These are phyloP conservation scores for Lasiosphaeria ovina DNA, from an alignment of 495 filamentous ascomycete species.

Conservation along the genomic window DNA sequence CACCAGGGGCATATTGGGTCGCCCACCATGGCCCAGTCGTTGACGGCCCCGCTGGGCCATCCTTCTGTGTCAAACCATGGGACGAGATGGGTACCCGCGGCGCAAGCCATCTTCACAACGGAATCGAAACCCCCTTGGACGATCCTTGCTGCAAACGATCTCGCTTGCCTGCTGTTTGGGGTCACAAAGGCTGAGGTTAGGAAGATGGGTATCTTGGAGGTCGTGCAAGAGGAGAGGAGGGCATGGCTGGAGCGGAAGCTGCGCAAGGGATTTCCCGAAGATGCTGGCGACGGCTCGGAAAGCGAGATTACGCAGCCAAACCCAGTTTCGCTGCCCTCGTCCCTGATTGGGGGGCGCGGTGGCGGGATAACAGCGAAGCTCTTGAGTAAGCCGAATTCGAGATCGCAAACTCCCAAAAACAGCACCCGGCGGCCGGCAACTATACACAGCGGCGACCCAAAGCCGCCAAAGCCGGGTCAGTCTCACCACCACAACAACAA, in stretches of 20 bases:
- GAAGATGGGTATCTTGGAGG: conserved; percentile 92
- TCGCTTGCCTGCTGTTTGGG: conserved; percentile 93
- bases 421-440: conserved; percentile 61
- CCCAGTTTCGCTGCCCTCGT: conserved; percentile 47
- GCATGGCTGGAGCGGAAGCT: conserved; percentile 90
- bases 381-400: conserved; percentile 82
- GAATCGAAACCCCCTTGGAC: conserved; percentile 87
- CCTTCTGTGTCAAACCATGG: conserved; percentile 68
- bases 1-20: conserved; percentile 43
- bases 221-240: conserved; percentile 82
- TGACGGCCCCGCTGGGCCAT: conserved; percentile 27
- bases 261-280: conserved; percentile 47
- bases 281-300: conserved; percentile 43
- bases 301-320: conserved; percentile 44
- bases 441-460: conserved; percentile 71
- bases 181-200: conserved; percentile 91
- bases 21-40: conserved; percentile 36
- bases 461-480: conserved; percentile 50
- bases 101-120: conserved; percentile 96
- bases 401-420: conserved; percentile 48
- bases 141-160: conserved; percentile 93
- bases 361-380: conserved; percentile 83
- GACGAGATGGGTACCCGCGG: conserved; percentile 84
- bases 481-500: conserved; percentile 62
- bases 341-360: conserved; percentile 56